Conservation (phyloP, 2,329 filamentous ascomycete species). For the Pochonia chlamydosporia region DNA sequence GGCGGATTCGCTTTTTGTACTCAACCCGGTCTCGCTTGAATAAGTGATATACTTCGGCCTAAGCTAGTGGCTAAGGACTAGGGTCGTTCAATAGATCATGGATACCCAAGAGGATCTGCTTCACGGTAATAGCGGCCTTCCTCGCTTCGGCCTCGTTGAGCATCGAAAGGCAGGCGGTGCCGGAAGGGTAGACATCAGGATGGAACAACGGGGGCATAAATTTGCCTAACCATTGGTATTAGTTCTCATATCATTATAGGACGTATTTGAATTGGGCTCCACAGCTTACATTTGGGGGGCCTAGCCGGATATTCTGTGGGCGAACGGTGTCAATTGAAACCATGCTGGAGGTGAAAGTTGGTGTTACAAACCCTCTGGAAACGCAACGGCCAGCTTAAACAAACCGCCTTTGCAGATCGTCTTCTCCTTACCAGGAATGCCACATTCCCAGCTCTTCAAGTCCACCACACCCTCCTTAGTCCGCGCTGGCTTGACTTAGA, state of each 20-base stretch:
- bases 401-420: constrained; percentile 95
- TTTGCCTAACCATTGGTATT: constrained; percentile 61
- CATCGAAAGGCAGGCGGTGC: constrained; percentile 94
- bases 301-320: constrained; percentile 89
- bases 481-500: constrained; percentile 84
- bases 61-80: constrained; percentile 92
- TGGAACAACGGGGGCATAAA: constrained; percentile 95
- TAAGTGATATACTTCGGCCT: constrained; percentile 94
- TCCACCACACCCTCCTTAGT: constrained; percentile 77
- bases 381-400: constrained; percentile 88
- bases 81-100: constrained; percentile 94
- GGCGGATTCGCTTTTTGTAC: constrained; percentile 83
- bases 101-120: constrained; percentile 93
- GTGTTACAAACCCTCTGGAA: constrained; percentile 73
- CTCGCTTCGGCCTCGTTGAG: constrained; percentile 97
- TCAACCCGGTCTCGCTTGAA: constrained; percentile 85
- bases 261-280: background rate
- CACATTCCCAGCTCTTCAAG: constrained; percentile 94
- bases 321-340: background rate
- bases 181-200: constrained; percentile 96
- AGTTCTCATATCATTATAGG: background rate
- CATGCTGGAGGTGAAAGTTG: constrained; percentile 6
- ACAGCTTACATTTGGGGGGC: constrained; percentile 84
- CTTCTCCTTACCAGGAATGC: constrained; percentile 91
- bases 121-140: constrained; percentile 98